Evolutionary conservation across 1,139 yeast genomes (phyloP).

Genomic region (Magnusiomyces tetraspermus): DNA sequence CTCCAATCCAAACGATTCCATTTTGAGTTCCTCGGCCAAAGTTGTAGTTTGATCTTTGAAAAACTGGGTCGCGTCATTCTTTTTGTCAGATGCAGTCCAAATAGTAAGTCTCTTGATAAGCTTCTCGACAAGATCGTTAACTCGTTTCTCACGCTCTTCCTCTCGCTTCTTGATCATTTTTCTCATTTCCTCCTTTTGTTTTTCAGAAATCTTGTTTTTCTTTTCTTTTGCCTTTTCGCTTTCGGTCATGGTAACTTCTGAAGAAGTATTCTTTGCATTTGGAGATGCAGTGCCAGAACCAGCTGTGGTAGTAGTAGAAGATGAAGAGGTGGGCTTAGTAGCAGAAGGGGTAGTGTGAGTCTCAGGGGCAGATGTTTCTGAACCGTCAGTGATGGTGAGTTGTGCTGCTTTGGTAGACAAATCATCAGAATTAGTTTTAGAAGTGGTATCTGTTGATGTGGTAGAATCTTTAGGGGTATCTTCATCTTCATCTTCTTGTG

Average conservation of each 20-base stretch:
- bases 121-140: slow-evolving; percentile 53
- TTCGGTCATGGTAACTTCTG: slow-evolving; percentile 25
- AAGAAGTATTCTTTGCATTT: neutral
- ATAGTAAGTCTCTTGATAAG: slow-evolving; percentile 60
- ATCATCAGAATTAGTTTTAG: slow-evolving; percentile 6
- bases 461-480: slow-evolving; percentile 37
- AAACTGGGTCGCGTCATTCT: slow-evolving; percentile 54
- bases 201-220: slow-evolving; percentile 33
- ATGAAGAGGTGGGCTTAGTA: neutral
- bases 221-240: slow-evolving; percentile 27
- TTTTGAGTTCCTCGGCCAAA: slow-evolving; percentile 80
- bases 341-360: neutral
- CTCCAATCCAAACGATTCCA: slow-evolving; percentile 92
- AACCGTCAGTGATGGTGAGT: slow-evolving; percentile 1
- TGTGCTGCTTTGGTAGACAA: slow-evolving; percentile 5
- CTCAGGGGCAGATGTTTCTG: neutral
- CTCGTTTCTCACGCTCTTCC: slow-evolving; percentile 61
- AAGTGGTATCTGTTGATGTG: slow-evolving; percentile 8
- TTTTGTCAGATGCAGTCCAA: slow-evolving; percentile 76
- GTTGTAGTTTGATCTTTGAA: slow-evolving; percentile 62
- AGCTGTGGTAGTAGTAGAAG: slow-evolving; percentile 3
- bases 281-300: neutral
- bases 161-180: slow-evolving; percentile 73
- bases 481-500: slow-evolving; percentile 72
- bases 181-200: slow-evolving; percentile 55